Base-by-base conservation (phyloP, 2,329 filamentous ascomycete genomes). In the Fusarium albosuccineum region DNA sequence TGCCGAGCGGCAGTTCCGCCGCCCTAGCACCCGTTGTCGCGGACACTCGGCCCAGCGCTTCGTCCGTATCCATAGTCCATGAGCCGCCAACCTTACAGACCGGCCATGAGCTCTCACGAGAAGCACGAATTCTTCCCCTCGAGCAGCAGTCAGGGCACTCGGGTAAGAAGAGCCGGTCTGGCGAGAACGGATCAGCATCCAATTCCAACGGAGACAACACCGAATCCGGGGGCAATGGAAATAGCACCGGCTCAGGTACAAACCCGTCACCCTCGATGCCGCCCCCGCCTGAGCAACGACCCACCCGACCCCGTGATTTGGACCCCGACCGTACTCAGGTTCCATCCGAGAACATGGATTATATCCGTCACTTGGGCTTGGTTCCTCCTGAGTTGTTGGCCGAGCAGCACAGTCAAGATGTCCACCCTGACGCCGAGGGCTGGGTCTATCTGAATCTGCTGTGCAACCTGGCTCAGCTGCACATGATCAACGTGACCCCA, bases 361-460 rank as follows among this genome's bases (percentile, higher is more conserved):
- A 94, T 73, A 92, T 94, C 67, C 88, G 89, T 7, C 92, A 93
- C 76, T 81, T 94, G 11, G 91, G 91, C 10, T 83, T 93, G 9
- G 80, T 87, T 0, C 88, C 89, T 0, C 88, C 88, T 0, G 83
- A 90, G 48, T 75, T 87, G 3, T 68, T 82, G 9, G 80, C 80
- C 9, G 79, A 81, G 3, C 80, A 81, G 14, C 81, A 79, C 16
- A 57, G 41, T 2, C 27, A 78, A 3, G 83, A 88, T 52, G 86
- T 88, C 10, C 83, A 85, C 13, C 84, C 89, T 0, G 89, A 91
- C 56, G 82, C 83, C 0, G 89, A 93, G 27, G 92, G 92, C 5
- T 96, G 92, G 92, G 88, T 95, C 1, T 95, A 94, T 70, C 80
- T 96, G 7, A 96, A 96, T 70, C 80, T 97, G 1, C 83, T 97